Conservation (phyloP, 179 eudicot species). For the Silene coronaria region DNA sequence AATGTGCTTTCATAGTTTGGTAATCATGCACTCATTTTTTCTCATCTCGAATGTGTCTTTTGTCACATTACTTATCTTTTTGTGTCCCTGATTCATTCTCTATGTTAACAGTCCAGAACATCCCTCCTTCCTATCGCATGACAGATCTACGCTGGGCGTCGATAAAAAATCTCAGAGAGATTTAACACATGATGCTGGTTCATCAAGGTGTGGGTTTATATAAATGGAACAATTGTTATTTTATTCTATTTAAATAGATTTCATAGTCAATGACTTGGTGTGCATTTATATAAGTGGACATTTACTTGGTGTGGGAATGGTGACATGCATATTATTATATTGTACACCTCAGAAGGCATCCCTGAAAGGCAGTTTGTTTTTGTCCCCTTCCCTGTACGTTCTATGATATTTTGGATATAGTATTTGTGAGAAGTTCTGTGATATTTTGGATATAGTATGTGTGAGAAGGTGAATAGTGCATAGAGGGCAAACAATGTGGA, state of each 20-base stretch:
- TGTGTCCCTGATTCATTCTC: conserved; percentile 16
- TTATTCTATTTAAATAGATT: background rate
- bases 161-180: conserved; percentile 67
- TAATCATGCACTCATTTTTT: conserved; percentile 1
- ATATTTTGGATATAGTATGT: too few relatives aligned
- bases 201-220: conserved; percentile 60
- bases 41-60: conserved; percentile 1
- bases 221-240: background rate
- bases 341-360: too few relatives aligned
- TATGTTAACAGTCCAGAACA: conserved; percentile 82
- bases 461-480: too few relatives aligned
- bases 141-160: conserved; percentile 86
- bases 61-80: background rate
- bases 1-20: background rate
- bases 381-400: too few relatives aligned
- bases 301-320: background rate
- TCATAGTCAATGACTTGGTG: background rate
- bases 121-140: conserved; percentile 76
- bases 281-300: background rate
- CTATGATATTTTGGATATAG: too few relatives aligned
- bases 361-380: too few relatives aligned
- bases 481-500: too few relatives aligned
- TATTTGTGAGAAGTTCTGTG: too few relatives aligned
- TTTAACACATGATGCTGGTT: conserved; percentile 48
- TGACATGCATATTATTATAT: too few relatives aligned